Base-by-base conservation (phyloP, 257 asterid species). In the Primulina huaijiensis region DNA sequence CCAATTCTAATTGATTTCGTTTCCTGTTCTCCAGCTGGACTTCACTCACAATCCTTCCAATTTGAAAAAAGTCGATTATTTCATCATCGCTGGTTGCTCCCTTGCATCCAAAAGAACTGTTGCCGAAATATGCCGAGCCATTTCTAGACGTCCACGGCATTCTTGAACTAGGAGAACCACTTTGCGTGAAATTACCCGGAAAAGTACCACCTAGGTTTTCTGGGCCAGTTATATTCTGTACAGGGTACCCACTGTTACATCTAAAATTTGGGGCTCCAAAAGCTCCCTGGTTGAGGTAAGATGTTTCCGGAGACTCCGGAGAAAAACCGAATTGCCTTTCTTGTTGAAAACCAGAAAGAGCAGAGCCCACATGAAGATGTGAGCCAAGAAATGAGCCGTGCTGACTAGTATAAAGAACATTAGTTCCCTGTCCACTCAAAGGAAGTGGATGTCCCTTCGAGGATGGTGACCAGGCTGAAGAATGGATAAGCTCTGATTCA, bases 1-100 rank as follows among this genome's bases (percentile, higher is more conserved):
- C 92, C 86, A 93, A 82, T 75, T 93, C 96, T 74, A 93, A 95
- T 75, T 84, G 96, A 83, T 84, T 91, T 40, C 85, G 97, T 68
- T 76, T 87, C 72, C 86, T 93, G 80, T 85, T n/a, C n/a, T n/a
- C n/a, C n/a, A n/a, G n/a, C n/a, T 82, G 94, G 80, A 60, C 78
- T 74, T 85, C 94, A 80, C 74, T 75, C 20, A 86, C 96, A 46
- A 70, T 72, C 79, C 89, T 86, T 66, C 99, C 80, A 79, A 67
- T 82, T 74, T 91, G 92, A 81, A 86, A 79, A 75, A 87, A 91
- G 38, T 96, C n/a, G n/a, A 40, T 70, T 38, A 79, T 58, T 58
- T 82, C 94, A 31, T 86, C 98, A 74, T 63, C 76, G 71, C 65
- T 76, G 34, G 65, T 67, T 21, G 79, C 69, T 69, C 87, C 95